Evolutionary conservation across 441 rosid species (phyloP), one percentile per base, ranked within the genome.

Genomic region (Eruca vesicaria): DNA sequence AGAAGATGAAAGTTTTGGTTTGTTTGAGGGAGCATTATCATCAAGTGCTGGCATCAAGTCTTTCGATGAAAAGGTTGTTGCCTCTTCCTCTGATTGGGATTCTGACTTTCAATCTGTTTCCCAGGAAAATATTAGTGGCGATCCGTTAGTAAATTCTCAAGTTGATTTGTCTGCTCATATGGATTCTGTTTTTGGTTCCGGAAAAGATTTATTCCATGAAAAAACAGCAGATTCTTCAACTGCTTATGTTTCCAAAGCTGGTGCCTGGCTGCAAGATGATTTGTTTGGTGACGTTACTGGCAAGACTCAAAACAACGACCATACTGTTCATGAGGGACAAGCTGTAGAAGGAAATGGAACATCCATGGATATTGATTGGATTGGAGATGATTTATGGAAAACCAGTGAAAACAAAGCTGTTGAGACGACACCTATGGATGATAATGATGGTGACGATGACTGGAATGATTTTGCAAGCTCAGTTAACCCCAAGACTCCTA

Each of bases 391-490:
- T 73, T 80, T 68, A 35, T 82, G 82, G 84, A 79, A 80, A 76
- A 75, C 82, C n/a, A 67, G 55, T 58, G 74, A 62, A 66, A 77
- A 61, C 29, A 78, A 78, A 75, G 43, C 80, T 21, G 10, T 61
- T 77, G 87, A 81, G 68, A 69, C 28, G 69, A 67, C 71, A 43
- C 57, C 78, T 48, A 45, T 36, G 0, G 14, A 72, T 71, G 73
- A 20, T 28, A 72, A 59, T 20, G 72, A 69, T 75, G 87, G 71
- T 45, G 85, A 81, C 64, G 80, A 84, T 68, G 87, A 86, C 77
- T 92, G 95, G 98, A 86, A 78, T 82, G 97, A 92, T 86, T 86
- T 92, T 79, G 77, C 84, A 29, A 84, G 90, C 82, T 88, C 97
- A 50, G 79, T 81, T 66, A 76, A 76, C 74, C 78, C 56, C 38